Base-by-base conservation (phyloP, 2,329 filamentous ascomycete genomes). In the Fusarium sp. region DNA sequence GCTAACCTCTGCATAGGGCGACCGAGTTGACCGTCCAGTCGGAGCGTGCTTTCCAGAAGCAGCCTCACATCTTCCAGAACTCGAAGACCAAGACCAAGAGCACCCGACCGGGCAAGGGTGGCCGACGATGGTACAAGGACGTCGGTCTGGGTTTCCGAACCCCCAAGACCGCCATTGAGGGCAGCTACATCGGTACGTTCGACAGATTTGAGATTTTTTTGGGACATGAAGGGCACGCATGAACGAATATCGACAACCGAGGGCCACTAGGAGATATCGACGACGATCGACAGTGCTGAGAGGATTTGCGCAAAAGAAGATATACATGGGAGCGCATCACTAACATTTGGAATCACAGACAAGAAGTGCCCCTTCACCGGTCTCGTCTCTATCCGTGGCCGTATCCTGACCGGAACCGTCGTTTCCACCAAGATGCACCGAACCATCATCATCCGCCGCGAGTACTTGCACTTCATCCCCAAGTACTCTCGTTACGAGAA, bases 291-390 rank as follows among this genome's bases (percentile, higher is more conserved):
- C 17, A 18, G 17, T 44, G 10, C 40, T 46, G 13, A 20, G 17
- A 41, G 44, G 38, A 27, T 35, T 41, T 18, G 20, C 33, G 38
- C 35, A 35, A 20, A 32, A 12, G 15, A 46, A 26, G 14, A 60
- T 7, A 30, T 17, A 12, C 26, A 32, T 57, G 56, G 55, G 58
- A 63, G 60, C 49, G 68, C 46, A 52, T 70, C 49, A 60, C 77
- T 80, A 64, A 80, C 77, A 50, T 64, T 27, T 69, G 75, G 60
- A 55, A 50, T 15, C 70, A 81, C 83, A 97, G 96, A 99, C 92
- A 99, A 99, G 94, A 99, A 99, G 91, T 99, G 96, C 93, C 96
- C 96, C 79, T 99, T 99, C 92, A 97, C 94, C 80, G 97, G 97
- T 85, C 90, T 95, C 85, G 95, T 99, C 85, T 98, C 96, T 78